These are phyloP conservation scores for Pythium plurisporium DNA, from an alignment of 352 stramenopile genomes.

Conservation along the genomic window DNA sequence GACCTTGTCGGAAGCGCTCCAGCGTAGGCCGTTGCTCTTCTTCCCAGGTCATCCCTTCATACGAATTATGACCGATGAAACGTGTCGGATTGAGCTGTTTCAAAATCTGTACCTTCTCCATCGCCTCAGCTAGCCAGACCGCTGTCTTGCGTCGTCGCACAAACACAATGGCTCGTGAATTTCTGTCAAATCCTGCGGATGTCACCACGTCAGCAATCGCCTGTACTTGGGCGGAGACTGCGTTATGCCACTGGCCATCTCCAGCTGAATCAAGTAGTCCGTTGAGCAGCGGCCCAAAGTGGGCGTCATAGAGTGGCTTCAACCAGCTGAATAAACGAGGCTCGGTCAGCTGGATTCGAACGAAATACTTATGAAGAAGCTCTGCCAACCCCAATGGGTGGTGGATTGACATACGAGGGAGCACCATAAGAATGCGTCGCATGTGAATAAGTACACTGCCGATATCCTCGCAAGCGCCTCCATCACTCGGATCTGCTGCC, in stretches of 20 bases:
- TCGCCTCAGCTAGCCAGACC: slow-evolving; percentile 55
- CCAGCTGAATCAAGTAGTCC: slow-evolving; percentile 22
- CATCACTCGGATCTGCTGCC: not conserved
- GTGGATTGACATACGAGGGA: slow-evolving; percentile 6
- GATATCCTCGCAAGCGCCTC: not conserved
- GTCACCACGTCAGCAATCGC: slow-evolving; percentile 44
- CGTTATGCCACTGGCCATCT: slow-evolving; percentile 12
- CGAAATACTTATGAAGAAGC: slow-evolving; percentile 7
- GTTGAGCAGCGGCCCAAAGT: slow-evolving; percentile 30
- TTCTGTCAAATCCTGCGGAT: slow-evolving; percentile 38
- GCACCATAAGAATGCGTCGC: slow-evolving; percentile 13
- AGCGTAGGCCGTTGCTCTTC: slow-evolving; percentile 72
- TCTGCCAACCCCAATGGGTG: slow-evolving; percentile 1
- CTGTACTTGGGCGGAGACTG: slow-evolving; percentile 56
- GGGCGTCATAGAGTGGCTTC: slow-evolving; percentile 17
- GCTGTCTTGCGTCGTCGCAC: slow-evolving; percentile 64
- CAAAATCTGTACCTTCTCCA: slow-evolving; percentile 53
- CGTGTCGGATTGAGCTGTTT: slow-evolving; percentile 57
- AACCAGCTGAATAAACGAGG: not conserved
- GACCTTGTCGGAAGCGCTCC: slow-evolving; percentile 56
- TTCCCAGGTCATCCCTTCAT: slow-evolving; percentile 79
- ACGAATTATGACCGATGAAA: slow-evolving; percentile 80
- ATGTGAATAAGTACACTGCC: slow-evolving; percentile 14
- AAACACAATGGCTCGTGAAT: slow-evolving; percentile 77
- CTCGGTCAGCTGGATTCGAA: not conserved